phyloP scores from a whole-genome alignment of 225 moss, liverwort and hornwort species.

The Sphagnum contortum region DNA sequence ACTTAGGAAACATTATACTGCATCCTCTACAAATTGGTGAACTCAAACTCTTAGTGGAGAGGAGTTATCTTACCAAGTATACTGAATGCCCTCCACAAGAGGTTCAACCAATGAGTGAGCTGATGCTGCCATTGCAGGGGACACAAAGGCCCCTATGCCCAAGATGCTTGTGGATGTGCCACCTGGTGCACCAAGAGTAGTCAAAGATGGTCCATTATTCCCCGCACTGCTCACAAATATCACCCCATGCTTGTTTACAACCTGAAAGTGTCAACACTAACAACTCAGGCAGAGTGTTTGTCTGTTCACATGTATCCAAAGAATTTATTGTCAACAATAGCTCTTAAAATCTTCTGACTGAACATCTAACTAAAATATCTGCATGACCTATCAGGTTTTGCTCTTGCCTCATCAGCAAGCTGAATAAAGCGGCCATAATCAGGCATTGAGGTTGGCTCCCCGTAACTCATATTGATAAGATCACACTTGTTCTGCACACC shows the following conservation, averaged over 20 bases:
- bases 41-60: too few species aligned
- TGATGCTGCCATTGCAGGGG: constrained; percentile 87
- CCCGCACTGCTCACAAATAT: constrained; percentile 96
- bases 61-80: constrained; percentile 61
- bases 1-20: too few species aligned
- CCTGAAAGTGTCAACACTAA: constrained; percentile 25
- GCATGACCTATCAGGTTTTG: too few species aligned
- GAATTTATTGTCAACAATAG: too few species aligned
- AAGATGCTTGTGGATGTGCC: constrained; percentile 89
- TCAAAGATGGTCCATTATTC: constrained; percentile 93
- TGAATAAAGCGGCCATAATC: constrained; percentile 90
- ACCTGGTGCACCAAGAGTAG: constrained; percentile 86
- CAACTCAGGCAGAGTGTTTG: too few species aligned
- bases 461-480: constrained; percentile 98
- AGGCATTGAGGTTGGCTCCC: constrained; percentile 77
- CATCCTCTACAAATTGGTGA: too few species aligned
- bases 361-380: too few species aligned
- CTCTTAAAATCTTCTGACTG: too few species aligned
- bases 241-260: constrained; percentile 86
- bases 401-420: constrained; percentile 75
- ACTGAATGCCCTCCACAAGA: constrained; percentile 69
- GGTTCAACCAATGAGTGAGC: constrained; percentile 91
- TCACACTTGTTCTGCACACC: constrained; percentile 77
- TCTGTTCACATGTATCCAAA: too few species aligned
- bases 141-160: constrained; percentile 88